phyloP scores from a whole-genome alignment of 73 alveolate genomes.

The Paramecium bursaria region DNA sequence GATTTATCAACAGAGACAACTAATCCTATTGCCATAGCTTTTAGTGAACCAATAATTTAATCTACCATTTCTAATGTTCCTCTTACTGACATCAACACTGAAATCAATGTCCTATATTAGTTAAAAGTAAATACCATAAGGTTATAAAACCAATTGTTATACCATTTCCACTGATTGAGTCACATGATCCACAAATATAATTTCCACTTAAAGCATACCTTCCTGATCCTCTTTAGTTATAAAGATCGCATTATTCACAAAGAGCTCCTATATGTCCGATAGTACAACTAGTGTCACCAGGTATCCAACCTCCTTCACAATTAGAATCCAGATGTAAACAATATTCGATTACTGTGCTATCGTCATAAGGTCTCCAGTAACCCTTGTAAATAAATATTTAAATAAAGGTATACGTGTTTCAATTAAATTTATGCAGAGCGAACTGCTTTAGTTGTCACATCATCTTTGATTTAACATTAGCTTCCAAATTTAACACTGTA shows the following conservation, averaged over 20 bases:
- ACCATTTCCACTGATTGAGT: not conserved
- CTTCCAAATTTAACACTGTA: not conserved
- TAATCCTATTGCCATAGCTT: no score
- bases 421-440: conserved; percentile 2
- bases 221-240: conserved; percentile 21
- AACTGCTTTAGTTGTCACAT: not conserved
- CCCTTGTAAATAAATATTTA: no score
- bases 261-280: conserved; percentile 66
- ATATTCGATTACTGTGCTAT: conserved; percentile 22
- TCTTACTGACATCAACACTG: conserved; percentile 29
- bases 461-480: not conserved
- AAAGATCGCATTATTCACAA: conserved; percentile 64
- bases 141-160: not conserved
- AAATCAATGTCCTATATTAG: not conserved
- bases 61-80: conserved; percentile 9
- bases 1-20: no score
- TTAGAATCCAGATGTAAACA: conserved; percentile 39
- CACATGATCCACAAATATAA: conserved; percentile 63
- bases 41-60: no score
- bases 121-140: not conserved
- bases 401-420: conserved; percentile 11
- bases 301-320: conserved; percentile 65
- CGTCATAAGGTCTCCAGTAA: conserved; percentile 62
- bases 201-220: conserved; percentile 12
- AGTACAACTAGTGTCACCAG: conserved; percentile 59